Evolutionary conservation across 441 rosid species (phyloP), one percentile per base, ranked within the genome.

Genomic region (Eutrema salsugineum): DNA sequence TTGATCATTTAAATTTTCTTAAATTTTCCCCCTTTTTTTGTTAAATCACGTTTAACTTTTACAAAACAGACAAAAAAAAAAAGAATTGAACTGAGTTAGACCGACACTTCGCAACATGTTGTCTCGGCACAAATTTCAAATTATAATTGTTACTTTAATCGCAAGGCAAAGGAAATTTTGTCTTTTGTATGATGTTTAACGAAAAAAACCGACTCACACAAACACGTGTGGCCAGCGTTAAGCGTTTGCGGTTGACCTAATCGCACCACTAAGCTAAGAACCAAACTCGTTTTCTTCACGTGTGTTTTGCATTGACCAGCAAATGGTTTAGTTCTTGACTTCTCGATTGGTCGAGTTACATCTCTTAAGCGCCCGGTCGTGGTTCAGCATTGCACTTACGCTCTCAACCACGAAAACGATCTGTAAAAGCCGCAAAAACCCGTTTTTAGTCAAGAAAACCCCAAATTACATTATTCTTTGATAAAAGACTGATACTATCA

Each of bases 321-420:
- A 46, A 28, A 11, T 63, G 65, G 61, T 71, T 63, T 76, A 76
- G 58, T 39, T 70, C 70, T 86, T 70, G 40, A 51, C 81, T 24
- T 79, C 76, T 63, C 36, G 51, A 76, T 64, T 77, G 66, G 76
- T 86, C 9, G 61, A 30, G 6, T 11, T 59, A 42, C 71, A 48
- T 68, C 70, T 77, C 72, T 81, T 86, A 64, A 92, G 78, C 63
- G 69, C 84, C 77, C 97, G 82, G 78, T 95, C 99, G 42, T 85
- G 91, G 76, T 87, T 91, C 82, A 91, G 93, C 87, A 94, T 77
- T 8, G 98, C 83, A 8, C 97, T 82, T 50, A 85, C 87, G 47
- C 96, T 83, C 88, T 94, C 97, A 38, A 91, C 93, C 66, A 89
- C 88, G 79, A 92, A 83, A 65, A 90, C 59, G 24, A 90, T 87